Evolutionary conservation across 2,329 filamentous ascomycete genomes (phyloP).

Genomic region (Botrytis deweyae): DNA sequence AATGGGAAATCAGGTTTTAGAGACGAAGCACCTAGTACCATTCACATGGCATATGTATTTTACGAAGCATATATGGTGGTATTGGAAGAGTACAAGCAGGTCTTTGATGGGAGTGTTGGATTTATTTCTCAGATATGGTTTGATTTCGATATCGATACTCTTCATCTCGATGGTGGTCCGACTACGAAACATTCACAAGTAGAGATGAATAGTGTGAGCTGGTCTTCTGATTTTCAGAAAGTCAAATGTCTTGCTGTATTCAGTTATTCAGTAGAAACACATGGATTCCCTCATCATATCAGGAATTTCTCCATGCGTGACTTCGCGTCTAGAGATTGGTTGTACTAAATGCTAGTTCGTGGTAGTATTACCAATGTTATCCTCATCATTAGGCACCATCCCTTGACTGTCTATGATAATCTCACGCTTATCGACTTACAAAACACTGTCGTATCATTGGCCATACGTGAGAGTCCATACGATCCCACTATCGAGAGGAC

Average conservation of each 20-base stretch:
- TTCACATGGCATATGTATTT: not conserved
- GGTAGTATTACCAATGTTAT: not conserved
- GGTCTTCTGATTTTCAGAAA: not conserved
- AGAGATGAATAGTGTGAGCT: not conserved
- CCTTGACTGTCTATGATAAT: not conserved
- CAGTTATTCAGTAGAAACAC: not conserved
- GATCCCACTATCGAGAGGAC: not conserved
- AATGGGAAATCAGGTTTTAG: not conserved
- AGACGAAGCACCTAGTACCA: not conserved
- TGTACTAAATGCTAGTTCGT: not conserved
- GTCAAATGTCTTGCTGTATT: too few species aligned
- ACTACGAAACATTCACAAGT: not conserved
- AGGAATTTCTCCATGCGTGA: not conserved
- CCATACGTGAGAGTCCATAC: not conserved
- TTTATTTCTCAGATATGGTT: too few species aligned
- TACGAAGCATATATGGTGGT: not conserved
- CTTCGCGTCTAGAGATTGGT: not conserved
- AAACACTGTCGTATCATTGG: not conserved
- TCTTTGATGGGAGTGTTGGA: not conserved
- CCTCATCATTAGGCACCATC: not conserved
- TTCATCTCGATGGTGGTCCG: too few species aligned
- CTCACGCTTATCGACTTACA: not conserved
- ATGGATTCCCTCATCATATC: not conserved
- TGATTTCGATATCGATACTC: too few species aligned
- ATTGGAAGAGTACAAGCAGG: not conserved